Conservation (phyloP, 305 asterid species). For the Striga hermonthica region DNA sequence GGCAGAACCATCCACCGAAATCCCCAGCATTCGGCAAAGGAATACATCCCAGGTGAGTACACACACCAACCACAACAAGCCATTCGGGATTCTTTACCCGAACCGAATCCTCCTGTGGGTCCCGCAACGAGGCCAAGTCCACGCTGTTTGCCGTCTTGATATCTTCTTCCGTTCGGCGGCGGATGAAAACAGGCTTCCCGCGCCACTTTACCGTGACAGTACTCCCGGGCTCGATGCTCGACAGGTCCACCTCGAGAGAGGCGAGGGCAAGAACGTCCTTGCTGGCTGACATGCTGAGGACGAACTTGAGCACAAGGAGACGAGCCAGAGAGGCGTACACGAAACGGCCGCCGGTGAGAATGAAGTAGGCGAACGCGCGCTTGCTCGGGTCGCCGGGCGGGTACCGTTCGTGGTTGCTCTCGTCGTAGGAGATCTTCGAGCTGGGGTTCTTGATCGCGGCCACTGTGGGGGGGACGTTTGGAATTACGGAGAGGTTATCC, state of each 20-base stretch:
- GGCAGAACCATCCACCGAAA: conserved; percentile 89
- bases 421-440: conserved; percentile 54
- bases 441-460: conserved; percentile 67
- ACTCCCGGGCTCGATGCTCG: conserved; percentile 74
- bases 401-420: conserved; percentile 64
- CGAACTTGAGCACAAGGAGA: conserved; percentile 65
- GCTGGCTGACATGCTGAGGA: conserved; percentile 76
- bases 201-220: conserved; percentile 93
- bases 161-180: conserved; percentile 73
- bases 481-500: conserved; percentile 36
- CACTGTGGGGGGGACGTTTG: conserved; percentile 57
- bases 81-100: conserved; percentile 85
- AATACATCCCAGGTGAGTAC: conserved; percentile 85
- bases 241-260: conserved; percentile 73
- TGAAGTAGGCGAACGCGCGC: conserved; percentile 69
- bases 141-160: conserved; percentile 70
- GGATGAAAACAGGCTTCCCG: conserved; percentile 82
- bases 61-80: conserved; percentile 78
- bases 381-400: conserved; percentile 74
- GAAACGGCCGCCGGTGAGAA: conserved; percentile 67
- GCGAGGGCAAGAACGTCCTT: conserved; percentile 76
- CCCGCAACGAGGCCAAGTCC: conserved; percentile 57
- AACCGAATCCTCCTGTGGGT: conserved; percentile 74
- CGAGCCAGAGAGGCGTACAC: conserved; percentile 68
- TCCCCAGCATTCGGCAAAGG: conserved; percentile 91